Base-by-base conservation (phyloP, 2,329 filamentous ascomycete genomes). In the Coniochaeta sp. region DNA sequence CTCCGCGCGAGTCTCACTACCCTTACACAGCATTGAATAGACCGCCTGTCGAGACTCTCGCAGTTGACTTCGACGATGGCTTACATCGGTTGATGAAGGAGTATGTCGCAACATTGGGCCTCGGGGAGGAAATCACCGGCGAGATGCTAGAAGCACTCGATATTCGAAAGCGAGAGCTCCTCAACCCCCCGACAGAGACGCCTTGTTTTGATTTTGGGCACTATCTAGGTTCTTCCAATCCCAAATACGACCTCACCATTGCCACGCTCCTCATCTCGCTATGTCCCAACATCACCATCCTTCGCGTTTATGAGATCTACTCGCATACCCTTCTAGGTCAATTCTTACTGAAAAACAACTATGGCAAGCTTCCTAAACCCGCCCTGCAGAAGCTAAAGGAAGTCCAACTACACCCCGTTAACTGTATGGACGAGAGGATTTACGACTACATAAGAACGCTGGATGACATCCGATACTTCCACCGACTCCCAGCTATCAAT, bases 391-490 rank as follows among this genome's bases (percentile, higher is more conserved):
- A 58, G 36, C 17, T 58, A 11, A 38, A 58, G 28, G 17, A 40
- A 14, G 57, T 47, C 24, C 14, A 58, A 12, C 16, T 24, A 3
- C 16, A 38, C 12, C 34, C 57, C 38, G 24, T n/a, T 9, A 40
- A 16, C 3, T 11, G 38, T 47, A 36, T 36, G n/a, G 33, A 40
- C 17, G 11, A n/a, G 11, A n/a, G 16, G n/a, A n/a, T 3, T 3
- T 40, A 40, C 38, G 38, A 40, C 17, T 7, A n/a, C 26, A 28
- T 64, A 5, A 56, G 59, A 28, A 59, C 58, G 17, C 57, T 63
- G 17, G 59, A 59, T 5, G 24, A 44, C 1, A 17, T 64, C 14
- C 57, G 58, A 24, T 62, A 59, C 58, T 60, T 65, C 40, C 62
- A 64, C 56, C 60, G 62, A 12, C 61, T 61, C 3, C 62, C 60